These are phyloP conservation scores for Citrus hindsii DNA, from an alignment of 345 rosid species.

Conservation along the genomic window DNA sequence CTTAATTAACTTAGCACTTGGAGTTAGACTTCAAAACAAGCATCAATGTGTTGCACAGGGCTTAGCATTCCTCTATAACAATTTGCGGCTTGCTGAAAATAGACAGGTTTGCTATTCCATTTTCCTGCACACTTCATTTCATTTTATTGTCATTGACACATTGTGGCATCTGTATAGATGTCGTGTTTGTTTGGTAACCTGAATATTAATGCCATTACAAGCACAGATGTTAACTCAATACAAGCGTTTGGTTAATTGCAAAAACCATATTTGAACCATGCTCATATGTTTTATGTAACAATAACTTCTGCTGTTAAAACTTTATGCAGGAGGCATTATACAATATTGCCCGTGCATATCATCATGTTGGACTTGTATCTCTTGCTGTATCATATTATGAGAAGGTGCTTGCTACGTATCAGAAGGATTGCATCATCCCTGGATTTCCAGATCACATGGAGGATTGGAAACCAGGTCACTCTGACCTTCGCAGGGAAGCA, in stretches of 20 bases:
- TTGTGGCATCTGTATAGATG: neutral
- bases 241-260: neutral
- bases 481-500: constrained; percentile 69
- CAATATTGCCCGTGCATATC: constrained; percentile 55
- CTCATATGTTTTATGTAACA: neutral
- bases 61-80: constrained; percentile 32
- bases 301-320: neutral
- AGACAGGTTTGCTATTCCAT: constrained; percentile 33
- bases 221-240: neutral
- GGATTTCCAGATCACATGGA: constrained; percentile 29
- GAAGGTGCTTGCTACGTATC: constrained; percentile 32
- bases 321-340: constrained; percentile 56
- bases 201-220: neutral
- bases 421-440: constrained; percentile 42
- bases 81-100: constrained; percentile 18
- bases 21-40: constrained; percentile 49
- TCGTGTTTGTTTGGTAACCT: neutral
- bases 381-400: constrained; percentile 44
- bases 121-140: neutral
- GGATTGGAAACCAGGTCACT: constrained; percentile 39
- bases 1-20: constrained; percentile 47
- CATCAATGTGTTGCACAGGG: constrained; percentile 47
- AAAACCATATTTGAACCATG: neutral
- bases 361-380: constrained; percentile 8
- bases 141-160: neutral